Evolutionary conservation across 768 basidiomycete genomes (phyloP).

Genomic region (Rhodocollybia butyracea): DNA sequence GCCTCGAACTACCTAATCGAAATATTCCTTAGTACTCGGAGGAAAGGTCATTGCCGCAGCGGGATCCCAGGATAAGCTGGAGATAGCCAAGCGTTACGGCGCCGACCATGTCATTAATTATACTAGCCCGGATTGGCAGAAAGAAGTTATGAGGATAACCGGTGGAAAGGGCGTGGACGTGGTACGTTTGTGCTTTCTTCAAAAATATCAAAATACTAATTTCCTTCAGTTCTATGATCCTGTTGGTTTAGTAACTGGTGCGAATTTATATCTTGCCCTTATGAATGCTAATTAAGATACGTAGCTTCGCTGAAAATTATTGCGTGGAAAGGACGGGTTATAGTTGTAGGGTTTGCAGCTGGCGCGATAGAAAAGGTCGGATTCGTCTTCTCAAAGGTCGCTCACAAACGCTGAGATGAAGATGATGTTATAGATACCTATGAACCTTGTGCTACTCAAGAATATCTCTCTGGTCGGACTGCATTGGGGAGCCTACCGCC

Average conservation of each 20-base stretch:
- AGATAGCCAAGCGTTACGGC: constrained; percentile 69
- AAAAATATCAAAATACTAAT: too few relatives aligned
- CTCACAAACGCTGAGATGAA: not conserved
- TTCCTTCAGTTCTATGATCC: constrained; percentile 91
- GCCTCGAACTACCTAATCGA: not conserved
- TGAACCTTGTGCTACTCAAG: constrained; percentile 80
- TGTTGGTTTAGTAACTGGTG: constrained; percentile 59
- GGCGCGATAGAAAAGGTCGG: constrained; percentile 79
- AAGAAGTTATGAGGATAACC: constrained; percentile 83
- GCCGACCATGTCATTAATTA: constrained; percentile 88
- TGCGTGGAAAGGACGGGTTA: constrained; percentile 87
- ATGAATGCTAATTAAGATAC: constrained; percentile 17
- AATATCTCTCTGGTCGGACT: constrained; percentile 83
- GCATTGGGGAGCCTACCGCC: constrained; percentile 79
- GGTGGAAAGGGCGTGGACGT: constrained; percentile 76
- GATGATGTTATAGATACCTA: constrained; percentile 57
- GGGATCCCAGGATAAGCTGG: constrained; percentile 73
- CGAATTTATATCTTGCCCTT: not conserved
- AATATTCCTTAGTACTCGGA: constrained; percentile 60
- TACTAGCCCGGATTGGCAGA: constrained; percentile 77
- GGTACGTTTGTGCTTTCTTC: not conserved
- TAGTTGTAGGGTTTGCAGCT: constrained; percentile 93
- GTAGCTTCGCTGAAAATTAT: constrained; percentile 87
- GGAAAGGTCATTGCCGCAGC: constrained; percentile 95
- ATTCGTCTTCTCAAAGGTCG: not conserved